Evolutionary conservation across 2,329 filamentous ascomycete genomes (phyloP).

Genomic region (Fusarium equiseti): DNA sequence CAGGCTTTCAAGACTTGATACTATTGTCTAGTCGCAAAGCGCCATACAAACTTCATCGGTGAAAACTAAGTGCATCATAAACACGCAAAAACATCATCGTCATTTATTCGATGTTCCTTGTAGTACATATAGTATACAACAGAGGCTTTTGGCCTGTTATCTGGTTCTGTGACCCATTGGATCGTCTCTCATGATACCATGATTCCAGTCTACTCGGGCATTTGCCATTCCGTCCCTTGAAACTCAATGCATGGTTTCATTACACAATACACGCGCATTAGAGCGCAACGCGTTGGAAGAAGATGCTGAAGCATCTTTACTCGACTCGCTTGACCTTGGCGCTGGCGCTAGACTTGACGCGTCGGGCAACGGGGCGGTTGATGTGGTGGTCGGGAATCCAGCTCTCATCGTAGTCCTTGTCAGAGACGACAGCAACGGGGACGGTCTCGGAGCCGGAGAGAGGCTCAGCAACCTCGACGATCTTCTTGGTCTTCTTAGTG

Average conservation of each 20-base stretch:
- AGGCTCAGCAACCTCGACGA: constrained; percentile 68
- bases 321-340: constrained; percentile 58
- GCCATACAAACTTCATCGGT: not conserved
- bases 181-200: constrained; percentile 22
- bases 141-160: constrained; percentile 22
- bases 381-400: constrained; percentile 95
- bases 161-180: constrained; percentile 23
- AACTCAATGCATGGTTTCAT: constrained; percentile 20
- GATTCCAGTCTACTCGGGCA: constrained; percentile 32
- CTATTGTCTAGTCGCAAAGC: too few species aligned
- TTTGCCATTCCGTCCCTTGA: constrained; percentile 16
- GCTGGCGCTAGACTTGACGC: constrained; percentile 70
- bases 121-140: constrained; percentile 46
- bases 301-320: constrained; percentile 37
- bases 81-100: constrained; percentile 15
- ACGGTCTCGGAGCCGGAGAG: constrained; percentile 79
- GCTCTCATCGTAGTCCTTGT: constrained; percentile 86
- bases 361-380: constrained; percentile 81
- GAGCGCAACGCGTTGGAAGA: constrained; percentile 1
- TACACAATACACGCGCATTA: constrained; percentile 15
- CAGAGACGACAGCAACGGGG: constrained; percentile 74
- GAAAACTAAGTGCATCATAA: not conserved
- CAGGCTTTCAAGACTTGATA: not conserved
- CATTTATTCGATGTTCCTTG: constrained; percentile 35
- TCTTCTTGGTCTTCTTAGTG: constrained; percentile 74